phyloP scores from a whole-genome alignment of 1,284 basidiomycete species.

The Albatrellus sp. region DNA sequence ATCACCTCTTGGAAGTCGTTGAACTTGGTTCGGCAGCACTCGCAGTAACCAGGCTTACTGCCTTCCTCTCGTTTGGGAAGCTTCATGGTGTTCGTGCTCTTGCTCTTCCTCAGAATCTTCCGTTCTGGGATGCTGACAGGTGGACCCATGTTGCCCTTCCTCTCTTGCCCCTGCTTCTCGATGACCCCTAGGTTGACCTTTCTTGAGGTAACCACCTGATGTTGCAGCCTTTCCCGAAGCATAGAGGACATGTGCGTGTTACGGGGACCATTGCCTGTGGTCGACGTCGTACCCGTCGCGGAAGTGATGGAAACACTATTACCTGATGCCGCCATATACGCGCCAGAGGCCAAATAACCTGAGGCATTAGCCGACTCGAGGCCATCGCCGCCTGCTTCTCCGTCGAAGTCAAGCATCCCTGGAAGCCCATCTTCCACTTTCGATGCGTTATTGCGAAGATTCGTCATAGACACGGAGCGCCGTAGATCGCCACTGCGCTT shows the following conservation, averaged over 20 bases:
- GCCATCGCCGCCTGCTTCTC: slow-evolving; percentile 26
- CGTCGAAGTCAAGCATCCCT: slow-evolving; percentile 34
- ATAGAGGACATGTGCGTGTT: slow-evolving; percentile 33
- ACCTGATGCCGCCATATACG: slow-evolving; percentile 81
- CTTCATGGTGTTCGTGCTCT: slow-evolving; percentile 65
- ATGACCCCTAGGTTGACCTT: slow-evolving; percentile 26
- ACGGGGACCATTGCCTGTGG: slow-evolving; percentile 19
- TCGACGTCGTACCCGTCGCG: slow-evolving; percentile 79
- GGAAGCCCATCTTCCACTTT: slow-evolving; percentile 12
- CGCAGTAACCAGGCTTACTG: slow-evolving; percentile 94
- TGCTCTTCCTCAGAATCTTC: slow-evolving; percentile 52
- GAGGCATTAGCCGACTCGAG: slow-evolving; percentile 53
- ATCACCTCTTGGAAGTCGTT: slow-evolving; percentile 78
- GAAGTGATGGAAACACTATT: slow-evolving; percentile 92
- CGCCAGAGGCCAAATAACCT: slow-evolving; percentile 51
- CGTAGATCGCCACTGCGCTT: slow-evolving; percentile 46
- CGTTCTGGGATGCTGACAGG: slow-evolving; percentile 45
- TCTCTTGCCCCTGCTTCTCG: slow-evolving; percentile 20
- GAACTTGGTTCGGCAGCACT: slow-evolving; percentile 90
- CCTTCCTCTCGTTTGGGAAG: slow-evolving; percentile 72
- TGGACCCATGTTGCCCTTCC: slow-evolving; percentile 43
- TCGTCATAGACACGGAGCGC: slow-evolving; percentile 69
- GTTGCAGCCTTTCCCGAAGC: slow-evolving; percentile 45
- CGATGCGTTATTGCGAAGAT: slow-evolving; percentile 35
- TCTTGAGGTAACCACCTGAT: slow-evolving; percentile 52